phyloP scores from a whole-genome alignment of 1,139 yeast species.

The Pichia sp. region DNA sequence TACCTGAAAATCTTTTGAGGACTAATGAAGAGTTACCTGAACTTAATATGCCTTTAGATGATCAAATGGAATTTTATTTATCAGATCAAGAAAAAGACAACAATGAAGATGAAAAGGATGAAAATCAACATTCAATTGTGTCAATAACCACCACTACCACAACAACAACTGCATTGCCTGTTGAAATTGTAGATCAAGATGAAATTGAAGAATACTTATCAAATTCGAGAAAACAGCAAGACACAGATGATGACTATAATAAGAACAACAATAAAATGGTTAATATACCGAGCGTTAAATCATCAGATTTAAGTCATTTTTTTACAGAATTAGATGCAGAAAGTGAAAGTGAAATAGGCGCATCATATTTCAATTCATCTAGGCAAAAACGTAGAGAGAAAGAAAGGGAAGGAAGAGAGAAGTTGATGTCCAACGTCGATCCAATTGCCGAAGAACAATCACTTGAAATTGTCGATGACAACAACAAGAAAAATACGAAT shows the following conservation, averaged over 20 bases:
- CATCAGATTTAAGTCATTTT: constrained; percentile 16
- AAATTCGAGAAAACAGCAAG: constrained; percentile 1
- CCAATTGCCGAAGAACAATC: constrained; percentile 4
- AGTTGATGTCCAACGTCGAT: constrained; percentile 1
- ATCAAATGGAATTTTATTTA: background rate
- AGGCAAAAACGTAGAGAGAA: constrained; percentile 8
- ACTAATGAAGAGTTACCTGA: constrained; percentile 1
- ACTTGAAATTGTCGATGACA: background rate
- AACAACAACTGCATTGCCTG: constrained; percentile 11
- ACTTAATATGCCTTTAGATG: constrained; percentile 1
- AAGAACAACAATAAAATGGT: constrained; percentile 2
- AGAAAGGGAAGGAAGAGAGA: constrained; percentile 5
- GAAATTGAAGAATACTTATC: constrained; percentile 15
- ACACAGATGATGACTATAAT: background rate
- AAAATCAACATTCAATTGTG: constrained; percentile 1
- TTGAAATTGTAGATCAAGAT: constrained; percentile 15
- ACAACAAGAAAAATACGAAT: background rate
- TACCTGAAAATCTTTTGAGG: background rate
- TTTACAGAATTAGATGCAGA: constrained; percentile 16
- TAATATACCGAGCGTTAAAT: constrained; percentile 15
- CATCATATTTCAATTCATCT: constrained; percentile 15
- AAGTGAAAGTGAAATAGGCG: constrained; percentile 7
- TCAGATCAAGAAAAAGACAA: background rate
- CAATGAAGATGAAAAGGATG: background rate
- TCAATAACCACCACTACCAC: constrained; percentile 9